Conservation (phyloP, 495 filamentous ascomycete species). For the Venustampulla echinocandica region DNA sequence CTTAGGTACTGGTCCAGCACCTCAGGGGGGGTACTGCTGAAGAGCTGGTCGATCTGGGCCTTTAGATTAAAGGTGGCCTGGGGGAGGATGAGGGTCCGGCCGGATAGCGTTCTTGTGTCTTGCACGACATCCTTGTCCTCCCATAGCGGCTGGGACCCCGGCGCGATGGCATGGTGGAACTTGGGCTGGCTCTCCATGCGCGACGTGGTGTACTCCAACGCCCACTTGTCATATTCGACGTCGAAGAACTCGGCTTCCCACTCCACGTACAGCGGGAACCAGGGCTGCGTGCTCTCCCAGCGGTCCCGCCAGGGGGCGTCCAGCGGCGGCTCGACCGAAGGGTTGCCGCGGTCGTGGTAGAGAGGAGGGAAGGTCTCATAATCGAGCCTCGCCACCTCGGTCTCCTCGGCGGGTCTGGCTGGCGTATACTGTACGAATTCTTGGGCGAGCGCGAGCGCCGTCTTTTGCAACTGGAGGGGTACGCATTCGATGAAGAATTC, state of each 20-base stretch:
- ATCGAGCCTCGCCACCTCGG: no score
- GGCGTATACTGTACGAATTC: background rate
- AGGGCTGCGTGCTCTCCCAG: background rate
- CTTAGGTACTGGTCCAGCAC: background rate
- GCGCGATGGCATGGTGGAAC: background rate
- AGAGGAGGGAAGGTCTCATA: no score
- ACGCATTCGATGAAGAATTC: no score
- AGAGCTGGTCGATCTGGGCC: slow-evolving; percentile 16
- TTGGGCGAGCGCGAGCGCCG: no score
- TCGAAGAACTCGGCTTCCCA: slow-evolving; percentile 47
- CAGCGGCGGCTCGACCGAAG: background rate
- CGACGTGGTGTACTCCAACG: no score
- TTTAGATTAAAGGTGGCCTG: slow-evolving; percentile 34
- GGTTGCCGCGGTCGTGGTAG: background rate
- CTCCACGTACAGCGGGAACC: slow-evolving; percentile 40
- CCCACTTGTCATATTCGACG: slow-evolving; percentile 28
- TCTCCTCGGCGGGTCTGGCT: background rate
- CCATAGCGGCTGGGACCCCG: no score
- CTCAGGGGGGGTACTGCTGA: background rate
- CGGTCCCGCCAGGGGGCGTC: background rate
- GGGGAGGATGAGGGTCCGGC: slow-evolving; percentile 36
- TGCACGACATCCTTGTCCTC: background rate
- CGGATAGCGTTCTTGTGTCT: slow-evolving; percentile 6
- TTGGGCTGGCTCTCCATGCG: no score
- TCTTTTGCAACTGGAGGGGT: no score